Conservation (phyloP, 2,329 filamentous ascomycete species). For the Trichoderma koningii region DNA sequence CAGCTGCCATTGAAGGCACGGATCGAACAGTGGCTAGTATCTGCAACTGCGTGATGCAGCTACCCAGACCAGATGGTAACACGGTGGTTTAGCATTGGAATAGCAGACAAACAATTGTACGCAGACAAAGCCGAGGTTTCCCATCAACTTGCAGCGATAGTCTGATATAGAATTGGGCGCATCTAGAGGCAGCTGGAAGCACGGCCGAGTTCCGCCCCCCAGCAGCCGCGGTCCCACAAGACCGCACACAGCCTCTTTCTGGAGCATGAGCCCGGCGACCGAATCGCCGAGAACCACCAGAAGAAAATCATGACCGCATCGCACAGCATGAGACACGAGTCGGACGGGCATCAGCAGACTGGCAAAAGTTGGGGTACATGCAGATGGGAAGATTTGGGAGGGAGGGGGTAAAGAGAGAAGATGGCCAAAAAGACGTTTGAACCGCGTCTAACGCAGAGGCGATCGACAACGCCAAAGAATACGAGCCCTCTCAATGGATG, state of each 20-base stretch:
- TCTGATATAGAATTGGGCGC: neutral
- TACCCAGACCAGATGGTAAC: no score
- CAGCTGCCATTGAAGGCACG: no score
- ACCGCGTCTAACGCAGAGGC: no score
- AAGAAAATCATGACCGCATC: constrained; percentile 23
- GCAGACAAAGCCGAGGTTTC: neutral
- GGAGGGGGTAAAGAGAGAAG: neutral
- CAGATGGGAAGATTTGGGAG: neutral
- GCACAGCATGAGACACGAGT: neutral
- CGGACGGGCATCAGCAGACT: neutral
- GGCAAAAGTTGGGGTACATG: neutral
- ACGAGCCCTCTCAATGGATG: no score
- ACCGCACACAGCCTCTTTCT: constrained; percentile 22
- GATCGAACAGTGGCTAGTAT: no score
- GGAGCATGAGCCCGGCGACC: constrained; percentile 6
- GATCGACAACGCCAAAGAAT: no score
- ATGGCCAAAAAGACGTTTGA: neutral
- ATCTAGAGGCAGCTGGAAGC: neutral
- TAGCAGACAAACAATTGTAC: no score
- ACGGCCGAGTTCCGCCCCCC: no score
- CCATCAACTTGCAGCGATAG: neutral
- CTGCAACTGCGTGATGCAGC: no score
- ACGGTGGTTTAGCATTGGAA: no score
- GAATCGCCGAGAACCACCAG: constrained; percentile 10
- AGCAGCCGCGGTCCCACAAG: constrained; percentile 1